phyloP scores from a whole-genome alignment of 1,284 basidiomycete species.

The Inonotus obliquus region DNA sequence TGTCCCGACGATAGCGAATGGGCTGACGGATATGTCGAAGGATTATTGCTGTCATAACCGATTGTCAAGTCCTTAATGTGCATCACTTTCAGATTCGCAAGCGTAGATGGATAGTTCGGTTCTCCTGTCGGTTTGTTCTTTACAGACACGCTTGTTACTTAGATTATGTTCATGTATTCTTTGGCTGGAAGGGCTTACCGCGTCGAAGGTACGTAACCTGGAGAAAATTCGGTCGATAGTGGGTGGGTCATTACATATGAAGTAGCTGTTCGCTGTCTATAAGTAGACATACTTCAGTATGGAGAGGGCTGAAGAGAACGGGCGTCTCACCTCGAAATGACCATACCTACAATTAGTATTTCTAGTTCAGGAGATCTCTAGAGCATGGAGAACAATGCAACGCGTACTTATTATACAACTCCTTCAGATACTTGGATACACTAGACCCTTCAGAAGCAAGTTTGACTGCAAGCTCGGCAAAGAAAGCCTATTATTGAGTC shows the following conservation, averaged over 20 bases:
- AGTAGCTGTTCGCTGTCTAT: constrained; percentile 80
- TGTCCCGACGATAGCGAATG: constrained; percentile 75
- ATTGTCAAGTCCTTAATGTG: constrained; percentile 69
- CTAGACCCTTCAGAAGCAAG: constrained; percentile 49
- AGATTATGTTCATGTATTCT: background rate
- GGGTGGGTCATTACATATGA: constrained; percentile 60
- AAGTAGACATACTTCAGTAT: background rate
- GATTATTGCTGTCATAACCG: constrained; percentile 67
- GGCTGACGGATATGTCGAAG: constrained; percentile 57
- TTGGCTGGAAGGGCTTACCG: constrained; percentile 31
- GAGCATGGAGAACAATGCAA: constrained; percentile 1
- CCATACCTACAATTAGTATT: constrained; percentile 37
- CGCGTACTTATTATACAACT: constrained; percentile 48
- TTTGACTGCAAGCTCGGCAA: constrained; percentile 58
- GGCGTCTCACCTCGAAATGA: constrained; percentile 47
- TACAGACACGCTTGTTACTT: background rate
- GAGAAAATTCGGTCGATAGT: constrained; percentile 66
- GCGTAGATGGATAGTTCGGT: constrained; percentile 50
- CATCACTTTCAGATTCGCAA: constrained; percentile 57
- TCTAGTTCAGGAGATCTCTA: background rate
- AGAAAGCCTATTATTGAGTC: constrained; percentile 43
- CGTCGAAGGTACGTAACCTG: constrained; percentile 52
- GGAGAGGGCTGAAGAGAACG: constrained; percentile 5
- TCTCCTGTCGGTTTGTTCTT: constrained; percentile 23
- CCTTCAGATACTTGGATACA: constrained; percentile 51